Percentiles rank a stretch among this genome's conserved stretches.
These are phyloP conservation scores for Teratosphaeria viscida DNA, from an alignment of 2,329 filamentous ascomycete species.

Conservation along the genomic window DNA sequence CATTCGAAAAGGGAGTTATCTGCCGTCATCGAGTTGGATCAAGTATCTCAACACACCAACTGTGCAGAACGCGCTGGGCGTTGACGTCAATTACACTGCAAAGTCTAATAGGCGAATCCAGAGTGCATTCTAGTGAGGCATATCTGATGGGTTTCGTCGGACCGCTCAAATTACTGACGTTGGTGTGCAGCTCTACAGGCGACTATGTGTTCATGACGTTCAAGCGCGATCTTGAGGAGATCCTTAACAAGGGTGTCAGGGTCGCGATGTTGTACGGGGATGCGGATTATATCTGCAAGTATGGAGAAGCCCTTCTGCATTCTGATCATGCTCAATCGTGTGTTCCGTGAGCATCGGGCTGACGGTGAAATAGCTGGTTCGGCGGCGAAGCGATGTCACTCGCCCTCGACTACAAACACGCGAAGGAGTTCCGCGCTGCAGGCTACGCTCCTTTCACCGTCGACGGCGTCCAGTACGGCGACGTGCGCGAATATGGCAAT, in stretches of 20 bases:
- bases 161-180: neutral
- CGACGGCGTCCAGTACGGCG: conserved; percentile 31
- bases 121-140: neutral
- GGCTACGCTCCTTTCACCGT: conserved; percentile 16
- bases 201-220: conserved; percentile 56
- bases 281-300: conserved; percentile 29
- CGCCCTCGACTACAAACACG: conserved; percentile 28
- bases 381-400: conserved; percentile 17
- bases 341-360: neutral
- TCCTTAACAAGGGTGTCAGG: conserved; percentile 29
- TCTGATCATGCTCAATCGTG: neutral
- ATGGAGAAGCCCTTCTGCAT: conserved; percentile 20
- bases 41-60: conserved; percentile 47
- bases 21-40: conserved; percentile 32
- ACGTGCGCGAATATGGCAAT: conserved; percentile 25
- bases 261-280: conserved; percentile 32
- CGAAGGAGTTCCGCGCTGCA: conserved; percentile 17
- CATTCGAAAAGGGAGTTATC: conserved; percentile 39
- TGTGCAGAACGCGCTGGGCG: conserved; percentile 48
- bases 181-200: conserved; percentile 11
- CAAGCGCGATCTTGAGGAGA: conserved; percentile 31
- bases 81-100: conserved; percentile 47
- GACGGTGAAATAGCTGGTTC: neutral
- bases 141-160: neutral
- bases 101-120: neutral